These are phyloP conservation scores for Fusarium scirpi DNA, from an alignment of 2,329 filamentous ascomycete genomes.

Conservation along the genomic window DNA sequence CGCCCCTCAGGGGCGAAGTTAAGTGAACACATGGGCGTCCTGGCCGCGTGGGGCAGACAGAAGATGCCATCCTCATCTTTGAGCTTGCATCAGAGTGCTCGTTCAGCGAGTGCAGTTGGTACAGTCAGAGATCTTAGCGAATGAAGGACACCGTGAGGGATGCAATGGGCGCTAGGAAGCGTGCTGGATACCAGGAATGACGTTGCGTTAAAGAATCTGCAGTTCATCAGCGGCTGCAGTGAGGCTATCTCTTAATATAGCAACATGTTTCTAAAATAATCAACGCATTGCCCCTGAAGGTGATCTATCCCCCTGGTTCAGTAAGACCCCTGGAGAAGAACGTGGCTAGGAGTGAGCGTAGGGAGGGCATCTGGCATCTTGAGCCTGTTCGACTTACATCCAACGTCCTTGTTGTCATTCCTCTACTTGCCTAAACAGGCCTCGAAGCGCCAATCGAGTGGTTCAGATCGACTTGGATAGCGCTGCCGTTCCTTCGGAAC, in stretches of 20 bases:
- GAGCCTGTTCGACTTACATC: conserved; percentile 22
- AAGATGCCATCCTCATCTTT: conserved; percentile 6
- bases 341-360: conserved; percentile 8
- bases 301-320: not conserved
- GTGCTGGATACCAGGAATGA: conserved; percentile 24
- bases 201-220: conserved; percentile 47
- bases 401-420: conserved; percentile 15
- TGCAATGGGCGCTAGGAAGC: conserved; percentile 34
- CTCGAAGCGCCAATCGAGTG: conserved; percentile 31
- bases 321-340: conserved; percentile 15
- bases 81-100: conserved; percentile 11
- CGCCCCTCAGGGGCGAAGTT: conserved; percentile 6
- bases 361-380: conserved; percentile 18
- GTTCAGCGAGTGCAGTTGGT: conserved; percentile 5
- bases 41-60: conserved; percentile 17
- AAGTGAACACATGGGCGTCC: conserved; percentile 13
- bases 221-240: conserved; percentile 52
- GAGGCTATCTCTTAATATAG: conserved; percentile 55
- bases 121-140: conserved; percentile 13
- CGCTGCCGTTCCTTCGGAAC: conserved; percentile 28
- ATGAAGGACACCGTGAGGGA: conserved; percentile 6
- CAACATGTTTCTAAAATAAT: conserved; percentile 45
- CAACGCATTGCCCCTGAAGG: conserved; percentile 11
- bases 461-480: conserved; percentile 32
- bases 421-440: conserved; percentile 35